A percentile compares a stretch with the other conserved stretches of the same genome.
phyloP scores from a whole-genome alignment of 2,329 filamentous ascomycete species.

The Emmonsia crescens region DNA sequence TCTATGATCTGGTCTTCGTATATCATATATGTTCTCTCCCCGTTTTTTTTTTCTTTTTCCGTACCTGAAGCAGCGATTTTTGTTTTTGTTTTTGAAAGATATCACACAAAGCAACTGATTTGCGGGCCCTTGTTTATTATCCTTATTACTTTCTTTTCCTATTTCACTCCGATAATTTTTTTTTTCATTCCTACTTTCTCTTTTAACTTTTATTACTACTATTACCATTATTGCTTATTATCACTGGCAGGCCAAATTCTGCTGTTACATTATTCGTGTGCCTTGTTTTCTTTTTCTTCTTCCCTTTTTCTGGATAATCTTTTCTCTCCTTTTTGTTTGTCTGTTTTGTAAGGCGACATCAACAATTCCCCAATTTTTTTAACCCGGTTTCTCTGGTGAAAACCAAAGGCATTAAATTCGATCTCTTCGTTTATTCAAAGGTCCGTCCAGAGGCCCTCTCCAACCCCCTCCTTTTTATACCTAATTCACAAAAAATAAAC shows the following conservation, averaged over 20 bases:
- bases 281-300: not conserved
- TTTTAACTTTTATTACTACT: slow-evolving; percentile 5
- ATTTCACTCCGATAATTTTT: slow-evolving; percentile 14
- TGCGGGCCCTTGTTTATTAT: slow-evolving; percentile 11
- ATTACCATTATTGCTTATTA: not conserved
- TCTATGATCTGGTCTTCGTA: not conserved
- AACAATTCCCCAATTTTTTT: not conserved
- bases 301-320: slow-evolving; percentile 6
- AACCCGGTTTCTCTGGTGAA: not conserved
- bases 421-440: not conserved
- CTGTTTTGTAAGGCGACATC: not conserved
- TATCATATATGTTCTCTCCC: not conserved
- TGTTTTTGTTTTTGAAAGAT: slow-evolving; percentile 13
- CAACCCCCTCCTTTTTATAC: no score
- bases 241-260: not conserved
- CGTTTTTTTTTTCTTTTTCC: not conserved
- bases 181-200: slow-evolving; percentile 20
- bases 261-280: not conserved
- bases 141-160: slow-evolving; percentile 8
- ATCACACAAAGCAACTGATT: slow-evolving; percentile 5
- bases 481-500: not conserved
- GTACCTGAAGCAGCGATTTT: not conserved
- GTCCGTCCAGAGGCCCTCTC: not conserved
- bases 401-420: not conserved
- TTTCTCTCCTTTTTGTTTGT: not conserved